A percentile compares a stretch with the other conserved stretches of the same genome.
These are phyloP conservation scores for Arthrinium puccinioides DNA, from an alignment of 2,329 filamentous ascomycete genomes.

Conservation along the genomic window DNA sequence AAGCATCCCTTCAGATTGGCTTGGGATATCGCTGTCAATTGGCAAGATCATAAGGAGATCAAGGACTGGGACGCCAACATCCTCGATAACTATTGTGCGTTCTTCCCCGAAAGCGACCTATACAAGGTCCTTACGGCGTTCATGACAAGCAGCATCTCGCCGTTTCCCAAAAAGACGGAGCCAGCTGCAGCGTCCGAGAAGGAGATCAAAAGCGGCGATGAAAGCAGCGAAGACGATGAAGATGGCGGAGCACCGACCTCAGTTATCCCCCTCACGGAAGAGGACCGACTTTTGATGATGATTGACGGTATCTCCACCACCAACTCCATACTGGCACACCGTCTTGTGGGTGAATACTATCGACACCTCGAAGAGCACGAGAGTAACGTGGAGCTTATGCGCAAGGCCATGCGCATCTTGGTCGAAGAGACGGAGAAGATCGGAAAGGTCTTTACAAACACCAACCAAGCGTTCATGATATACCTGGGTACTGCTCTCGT, in stretches of 20 bases:
- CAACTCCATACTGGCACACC: conserved; percentile 73
- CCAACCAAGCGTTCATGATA: conserved; percentile 65
- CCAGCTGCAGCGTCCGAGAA: conserved; percentile 24
- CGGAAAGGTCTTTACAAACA: conserved; percentile 62
- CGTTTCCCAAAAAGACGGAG: conserved; percentile 51
- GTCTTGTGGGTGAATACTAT: conserved; percentile 78
- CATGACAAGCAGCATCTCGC: conserved; percentile 75
- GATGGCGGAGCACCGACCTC: conserved; percentile 47
- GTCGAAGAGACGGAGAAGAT: conserved; percentile 55
- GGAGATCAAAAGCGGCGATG: conserved; percentile 33
- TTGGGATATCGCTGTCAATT: conserved; percentile 87
- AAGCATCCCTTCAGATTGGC: conserved; percentile 84
- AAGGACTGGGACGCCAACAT: conserved; percentile 70
- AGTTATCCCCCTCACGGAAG: conserved; percentile 56
- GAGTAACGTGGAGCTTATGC: conserved; percentile 69
- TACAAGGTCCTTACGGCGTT: conserved; percentile 77
- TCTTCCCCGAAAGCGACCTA: conserved; percentile 80
- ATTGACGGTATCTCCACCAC: conserved; percentile 60
- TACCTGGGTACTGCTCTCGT: conserved; percentile 83
- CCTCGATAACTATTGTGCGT: conserved; percentile 71
- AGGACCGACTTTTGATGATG: conserved; percentile 78
- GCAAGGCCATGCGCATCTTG: conserved; percentile 61
- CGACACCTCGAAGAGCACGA: conserved; percentile 80
- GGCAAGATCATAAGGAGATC: conserved; percentile 71
- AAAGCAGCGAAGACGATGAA: conserved; percentile 52